These are phyloP conservation scores for Pleomassaria siparia DNA, from an alignment of 2,329 filamentous ascomycete species.

Conservation along the genomic window DNA sequence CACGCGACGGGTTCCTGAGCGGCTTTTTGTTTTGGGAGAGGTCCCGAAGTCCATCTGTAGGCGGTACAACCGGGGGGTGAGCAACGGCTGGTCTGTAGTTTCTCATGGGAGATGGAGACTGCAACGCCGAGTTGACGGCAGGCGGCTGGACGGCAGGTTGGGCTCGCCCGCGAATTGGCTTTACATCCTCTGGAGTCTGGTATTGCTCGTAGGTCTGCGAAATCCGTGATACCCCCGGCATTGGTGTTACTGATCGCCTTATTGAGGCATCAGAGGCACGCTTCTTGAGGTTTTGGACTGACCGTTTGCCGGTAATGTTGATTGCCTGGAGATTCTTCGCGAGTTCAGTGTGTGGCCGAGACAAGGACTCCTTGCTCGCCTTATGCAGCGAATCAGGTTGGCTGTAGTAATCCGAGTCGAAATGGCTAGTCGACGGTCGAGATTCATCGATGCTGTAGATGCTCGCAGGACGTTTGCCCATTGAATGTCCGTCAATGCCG, in stretches of 20 bases:
- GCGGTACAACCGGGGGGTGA: conserved; percentile 15
- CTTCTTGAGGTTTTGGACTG: conserved; percentile 32
- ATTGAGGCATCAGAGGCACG: conserved; percentile 35
- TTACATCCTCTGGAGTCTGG: conserved; percentile 3
- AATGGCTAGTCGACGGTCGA: conserved; percentile 38
- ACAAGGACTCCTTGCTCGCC: conserved; percentile 19
- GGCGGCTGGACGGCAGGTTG: conserved; percentile 10
- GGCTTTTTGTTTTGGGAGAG: conserved; percentile 11
- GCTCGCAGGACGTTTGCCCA: conserved; percentile 19
- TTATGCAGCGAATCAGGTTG: conserved; percentile 35
- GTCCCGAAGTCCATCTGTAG: conserved; percentile 22
- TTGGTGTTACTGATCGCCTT: conserved; percentile 13
- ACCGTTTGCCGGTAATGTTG: conserved; percentile 24
- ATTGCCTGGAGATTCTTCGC: conserved; percentile 33
- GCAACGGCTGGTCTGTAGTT: conserved; percentile 6
- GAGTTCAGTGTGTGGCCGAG: conserved; percentile 28
- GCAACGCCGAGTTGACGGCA: conserved; percentile 14
- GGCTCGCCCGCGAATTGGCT: conserved; percentile 12
- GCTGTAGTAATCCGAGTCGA: conserved; percentile 43
- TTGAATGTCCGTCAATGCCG: conserved; percentile 17
- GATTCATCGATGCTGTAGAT: conserved; percentile 39
- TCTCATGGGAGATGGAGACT: conserved; percentile 14
- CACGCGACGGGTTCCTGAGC: conserved; percentile 2
- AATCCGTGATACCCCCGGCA: conserved; percentile 25
- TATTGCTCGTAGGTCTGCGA: conserved; percentile 15